Base-by-base conservation (phyloP, 768 basidiomycete species). In the Rhizopogon vesiculosus region DNA sequence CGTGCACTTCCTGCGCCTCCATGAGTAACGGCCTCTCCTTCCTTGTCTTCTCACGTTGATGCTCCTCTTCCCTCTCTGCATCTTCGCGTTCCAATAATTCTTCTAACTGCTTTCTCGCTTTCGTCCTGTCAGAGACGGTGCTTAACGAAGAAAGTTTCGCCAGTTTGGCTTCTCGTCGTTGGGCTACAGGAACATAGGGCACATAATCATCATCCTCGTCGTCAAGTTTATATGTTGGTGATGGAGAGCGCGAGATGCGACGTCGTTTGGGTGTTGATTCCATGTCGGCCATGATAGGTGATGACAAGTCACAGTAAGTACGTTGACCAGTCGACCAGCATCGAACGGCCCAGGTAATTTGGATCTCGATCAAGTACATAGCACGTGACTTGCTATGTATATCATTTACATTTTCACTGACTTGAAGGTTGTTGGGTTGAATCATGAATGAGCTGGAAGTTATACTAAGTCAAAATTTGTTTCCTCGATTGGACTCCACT, bases 1-100 rank as follows among this genome's bases (percentile, higher is more conserved):
- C 79, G 65, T 96, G 93, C 33, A 98, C 95, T 66, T 98, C 96
- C 71, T 98, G 93, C 1, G 97, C 97, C 68, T 97, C 94, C 64
- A 93, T 70, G 49, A 99, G 73, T 46, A 99, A 72, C 0, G 94
- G 97, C 62, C 93, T 75, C 73, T 95, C 93, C 69, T 85, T 88
- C 58, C 95, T 73, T 18, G 84, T 81, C 64, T 80, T 85, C 68
- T 96, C 93, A 61, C 81, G 81, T 35, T 78, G 76, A 52, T 75
- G 69, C 66, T 95, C 91, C 64, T 93, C 90, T 62, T 93, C 92
- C 48, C 84, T 81, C 58, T 89, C 86, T 40, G 78, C 85, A 64
- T 91, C 91, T 64, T 87, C 84, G 39, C 76, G 78, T 64, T 79
- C 79, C 33, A 79, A 76, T 59, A 80, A 67, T 39, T 87, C 87